These are phyloP conservation scores for Dunaliella salina DNA, from an alignment of 163 green algal species.

Conservation along the genomic window DNA sequence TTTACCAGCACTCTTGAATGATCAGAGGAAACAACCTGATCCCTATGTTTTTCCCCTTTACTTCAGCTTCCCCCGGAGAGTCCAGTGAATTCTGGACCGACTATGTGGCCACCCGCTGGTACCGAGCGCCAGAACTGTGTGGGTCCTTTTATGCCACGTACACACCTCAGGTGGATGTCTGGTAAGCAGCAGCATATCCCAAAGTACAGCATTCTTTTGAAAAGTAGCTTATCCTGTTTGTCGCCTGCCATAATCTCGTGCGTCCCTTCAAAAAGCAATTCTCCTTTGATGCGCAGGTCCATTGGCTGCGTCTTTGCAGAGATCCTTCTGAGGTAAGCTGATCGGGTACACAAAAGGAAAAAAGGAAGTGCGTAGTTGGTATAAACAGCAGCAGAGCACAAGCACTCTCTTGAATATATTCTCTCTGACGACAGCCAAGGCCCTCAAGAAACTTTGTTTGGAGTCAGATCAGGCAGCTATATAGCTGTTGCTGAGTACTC, in stretches of 20 bases:
- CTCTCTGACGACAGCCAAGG: too few species aligned
- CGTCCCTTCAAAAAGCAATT: neutral
- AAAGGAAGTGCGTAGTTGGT: too few species aligned
- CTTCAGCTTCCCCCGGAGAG: neutral
- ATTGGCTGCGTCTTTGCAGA: slow-evolving; percentile 91
- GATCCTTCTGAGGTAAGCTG: slow-evolving; percentile 78
- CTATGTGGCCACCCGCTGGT: slow-evolving; percentile 74
- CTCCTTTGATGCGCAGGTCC: slow-evolving; percentile 47
- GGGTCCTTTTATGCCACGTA: slow-evolving; percentile 55
- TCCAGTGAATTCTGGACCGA: neutral
- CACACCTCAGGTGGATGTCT: slow-evolving; percentile 51
- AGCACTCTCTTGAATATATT: too few species aligned
- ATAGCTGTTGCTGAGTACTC: too few species aligned
- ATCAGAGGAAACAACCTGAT: too few species aligned
- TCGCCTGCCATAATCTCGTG: neutral
- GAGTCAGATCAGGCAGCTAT: too few species aligned
- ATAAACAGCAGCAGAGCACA: too few species aligned
- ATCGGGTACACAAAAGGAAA: too few species aligned
- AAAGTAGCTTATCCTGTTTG: neutral
- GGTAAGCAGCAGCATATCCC: neutral
- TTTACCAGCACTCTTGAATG: too few species aligned
- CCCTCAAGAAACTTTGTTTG: too few species aligned
- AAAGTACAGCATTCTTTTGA: neutral
- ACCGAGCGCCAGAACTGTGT: slow-evolving; percentile 87
- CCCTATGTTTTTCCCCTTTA: neutral